Percentiles rank a stretch among this genome's conserved stretches.
Evolutionary conservation across 192 early-diverging fungal genomes (phyloP).

Genomic region (Dimargaris cristalligena): DNA sequence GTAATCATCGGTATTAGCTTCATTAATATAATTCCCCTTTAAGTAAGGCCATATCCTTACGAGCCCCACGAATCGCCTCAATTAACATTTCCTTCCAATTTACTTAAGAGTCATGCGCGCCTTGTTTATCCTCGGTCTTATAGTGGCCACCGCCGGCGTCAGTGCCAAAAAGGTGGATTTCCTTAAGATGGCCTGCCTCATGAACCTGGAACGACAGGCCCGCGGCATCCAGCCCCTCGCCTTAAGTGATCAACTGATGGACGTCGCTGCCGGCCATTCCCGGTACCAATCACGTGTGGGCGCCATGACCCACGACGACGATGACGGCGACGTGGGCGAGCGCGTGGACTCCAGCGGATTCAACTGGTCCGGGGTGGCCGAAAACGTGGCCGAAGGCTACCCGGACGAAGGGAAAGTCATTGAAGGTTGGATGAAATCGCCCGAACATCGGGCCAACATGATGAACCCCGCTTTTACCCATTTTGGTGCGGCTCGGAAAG

Average conservation of each 20-base stretch:
- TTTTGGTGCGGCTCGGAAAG: slow-evolving; percentile 21
- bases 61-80: too few species aligned
- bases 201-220: not conserved
- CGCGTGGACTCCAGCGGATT: slow-evolving; percentile 15
- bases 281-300: not conserved
- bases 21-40: too few species aligned
- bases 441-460: slow-evolving; percentile 30
- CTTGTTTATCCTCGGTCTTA: too few species aligned
- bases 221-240: not conserved
- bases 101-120: too few species aligned
- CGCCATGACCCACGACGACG: not conserved
- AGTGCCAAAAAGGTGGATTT: not conserved
- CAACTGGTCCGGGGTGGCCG: slow-evolving; percentile 19
- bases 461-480: slow-evolving; percentile 20
- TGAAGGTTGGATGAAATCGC: slow-evolving; percentile 29
- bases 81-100: too few species aligned
- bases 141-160: too few species aligned
- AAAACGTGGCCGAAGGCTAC: slow-evolving; percentile 22
- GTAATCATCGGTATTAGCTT: too few species aligned
- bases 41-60: too few species aligned
- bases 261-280: not conserved
- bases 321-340: slow-evolving; percentile 7
- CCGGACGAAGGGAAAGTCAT: slow-evolving; percentile 11
- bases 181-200: not conserved
- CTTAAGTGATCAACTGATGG: not conserved